Conservation (phyloP, 176 grass and related monocot species). For the Olyra latifolia region DNA sequence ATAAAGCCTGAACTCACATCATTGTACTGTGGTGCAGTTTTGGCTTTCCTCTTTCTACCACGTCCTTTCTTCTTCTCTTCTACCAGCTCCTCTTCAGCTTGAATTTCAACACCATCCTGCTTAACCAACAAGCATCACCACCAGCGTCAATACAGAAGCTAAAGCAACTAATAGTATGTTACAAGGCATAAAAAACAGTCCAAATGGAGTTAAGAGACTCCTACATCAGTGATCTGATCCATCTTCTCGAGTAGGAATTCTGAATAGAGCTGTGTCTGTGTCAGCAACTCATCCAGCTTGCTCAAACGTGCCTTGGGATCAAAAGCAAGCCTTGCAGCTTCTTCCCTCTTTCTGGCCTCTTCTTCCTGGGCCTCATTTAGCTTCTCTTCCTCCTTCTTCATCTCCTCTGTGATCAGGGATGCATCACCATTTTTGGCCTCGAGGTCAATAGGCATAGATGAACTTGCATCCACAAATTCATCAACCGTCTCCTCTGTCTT, state of each 20-base stretch:
- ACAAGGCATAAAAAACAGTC: background rate
- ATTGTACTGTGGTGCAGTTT: conserved; percentile 57
- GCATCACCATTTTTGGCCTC: conserved; percentile 78
- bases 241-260: conserved; percentile 96
- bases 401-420: conserved; percentile 62
- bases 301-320: conserved; percentile 61
- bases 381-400: conserved; percentile 76
- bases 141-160: background rate
- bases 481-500: conserved; percentile 16
- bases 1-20: conserved; percentile 58
- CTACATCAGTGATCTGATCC: conserved; percentile 82
- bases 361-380: conserved; percentile 49
- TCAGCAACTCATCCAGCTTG: conserved; percentile 86
- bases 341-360: conserved; percentile 44
- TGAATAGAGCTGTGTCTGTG: conserved; percentile 85
- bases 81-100: conserved; percentile 44
- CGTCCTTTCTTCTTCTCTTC: conserved; percentile 61
- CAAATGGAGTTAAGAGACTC: background rate
- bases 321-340: conserved; percentile 32
- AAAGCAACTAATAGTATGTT: background rate
- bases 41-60: conserved; percentile 61
- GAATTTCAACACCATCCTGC: conserved; percentile 43
- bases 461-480: background rate
- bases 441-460: conserved; percentile 51
- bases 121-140: conserved; percentile 29